phyloP scores from a whole-genome alignment of 75 land plant species.

The Picea sitchensis region DNA sequence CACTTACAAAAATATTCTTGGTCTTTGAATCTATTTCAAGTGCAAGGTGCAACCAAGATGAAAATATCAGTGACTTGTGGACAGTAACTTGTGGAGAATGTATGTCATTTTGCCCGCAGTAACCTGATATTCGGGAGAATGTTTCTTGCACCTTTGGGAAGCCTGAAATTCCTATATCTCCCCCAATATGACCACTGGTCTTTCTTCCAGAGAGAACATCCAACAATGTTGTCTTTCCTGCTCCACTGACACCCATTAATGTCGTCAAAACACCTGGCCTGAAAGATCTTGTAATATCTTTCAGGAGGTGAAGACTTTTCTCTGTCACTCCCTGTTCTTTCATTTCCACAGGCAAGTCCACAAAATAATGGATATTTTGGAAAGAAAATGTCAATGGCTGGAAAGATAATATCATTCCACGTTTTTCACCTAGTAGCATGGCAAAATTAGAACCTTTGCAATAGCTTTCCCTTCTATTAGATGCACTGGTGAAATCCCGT shows the following conservation, averaged over 20 bases:
- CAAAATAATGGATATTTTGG: too few species aligned
- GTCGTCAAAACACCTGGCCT: constrained; percentile 60
- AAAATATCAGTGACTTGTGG: constrained; percentile 55
- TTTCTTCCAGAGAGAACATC: constrained; percentile 78
- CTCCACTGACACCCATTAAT: constrained; percentile 76
- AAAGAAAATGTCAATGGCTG: too few species aligned
- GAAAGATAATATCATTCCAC: too few species aligned
- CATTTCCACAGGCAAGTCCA: too few species aligned
- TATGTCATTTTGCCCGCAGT: constrained; percentile 74
- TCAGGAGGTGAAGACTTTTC: too few species aligned
- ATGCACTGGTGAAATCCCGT: too few species aligned
- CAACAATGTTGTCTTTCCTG: constrained; percentile 72
- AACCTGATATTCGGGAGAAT: constrained; percentile 71
- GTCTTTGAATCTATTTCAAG: constrained; percentile 26
- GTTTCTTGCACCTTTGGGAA: constrained; percentile 68
- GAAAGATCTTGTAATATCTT: constrained; percentile 53
- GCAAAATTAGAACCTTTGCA: too few species aligned
- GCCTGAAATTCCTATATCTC: constrained; percentile 65
- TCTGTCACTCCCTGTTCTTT: too few species aligned
- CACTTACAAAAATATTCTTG: constrained; percentile 51
- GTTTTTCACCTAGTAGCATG: too few species aligned
- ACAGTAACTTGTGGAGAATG: constrained; percentile 80
- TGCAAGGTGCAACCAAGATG: constrained; percentile 61
- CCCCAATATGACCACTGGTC: constrained; percentile 51
- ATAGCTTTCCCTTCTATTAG: too few species aligned